Evolutionary conservation across 139 green algal species (phyloP).

Genomic region (Marvania coccoides): DNA sequence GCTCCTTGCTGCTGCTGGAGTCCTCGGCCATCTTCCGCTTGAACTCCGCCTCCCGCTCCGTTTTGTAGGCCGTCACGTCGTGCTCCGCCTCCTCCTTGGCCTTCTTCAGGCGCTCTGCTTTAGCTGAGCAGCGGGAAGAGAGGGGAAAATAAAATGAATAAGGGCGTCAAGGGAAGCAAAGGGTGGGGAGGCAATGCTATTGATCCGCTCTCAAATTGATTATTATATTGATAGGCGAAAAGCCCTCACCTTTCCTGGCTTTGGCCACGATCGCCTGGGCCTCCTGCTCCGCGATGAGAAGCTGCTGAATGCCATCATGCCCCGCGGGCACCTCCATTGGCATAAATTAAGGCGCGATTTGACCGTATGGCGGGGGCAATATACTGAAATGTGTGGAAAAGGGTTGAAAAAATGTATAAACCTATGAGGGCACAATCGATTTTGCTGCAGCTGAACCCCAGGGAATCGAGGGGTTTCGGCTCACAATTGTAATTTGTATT

Average conservation of each 20-base stretch:
- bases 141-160: neutral
- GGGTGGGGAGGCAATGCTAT: neutral
- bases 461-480: no score
- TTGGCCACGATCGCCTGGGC: conserved; percentile 77
- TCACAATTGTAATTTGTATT: no score
- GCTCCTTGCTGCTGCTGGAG: conserved; percentile 24
- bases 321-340: conserved; percentile 56
- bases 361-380: neutral
- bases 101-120: conserved; percentile 66
- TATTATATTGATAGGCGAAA: neutral
- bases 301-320: conserved; percentile 83
- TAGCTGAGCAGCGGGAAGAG: conserved; percentile 41
- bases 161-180: neutral
- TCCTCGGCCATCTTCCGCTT: conserved; percentile 57
- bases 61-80: conserved; percentile 66
- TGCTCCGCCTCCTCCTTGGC: conserved; percentile 77
- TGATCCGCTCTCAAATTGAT: neutral
- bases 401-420: no score
- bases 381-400: no score
- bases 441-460: no score
- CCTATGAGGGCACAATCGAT: no score
- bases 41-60: conserved; percentile 67
- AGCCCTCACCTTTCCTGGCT: conserved; percentile 63
- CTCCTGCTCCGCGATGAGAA: conserved; percentile 84
- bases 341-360: neutral